These are phyloP conservation scores for Colletotrichum aenigma DNA, from an alignment of 2,329 filamentous ascomycete genomes.

Conservation along the genomic window DNA sequence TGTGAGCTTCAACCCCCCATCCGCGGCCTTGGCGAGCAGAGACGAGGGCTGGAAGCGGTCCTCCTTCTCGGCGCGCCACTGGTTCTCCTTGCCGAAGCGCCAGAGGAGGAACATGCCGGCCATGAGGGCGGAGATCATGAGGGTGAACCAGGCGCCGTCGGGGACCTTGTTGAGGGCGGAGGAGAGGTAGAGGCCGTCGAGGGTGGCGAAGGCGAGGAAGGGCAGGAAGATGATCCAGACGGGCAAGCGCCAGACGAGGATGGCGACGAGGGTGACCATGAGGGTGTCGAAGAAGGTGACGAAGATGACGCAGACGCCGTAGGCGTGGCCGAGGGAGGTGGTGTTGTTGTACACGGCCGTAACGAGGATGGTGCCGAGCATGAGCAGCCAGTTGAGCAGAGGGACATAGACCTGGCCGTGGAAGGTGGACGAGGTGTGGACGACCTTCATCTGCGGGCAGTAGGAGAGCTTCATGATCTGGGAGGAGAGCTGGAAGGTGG, in stretches of 20 bases:
- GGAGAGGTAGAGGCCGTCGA: constrained; percentile 74
- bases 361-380: constrained; percentile 77
- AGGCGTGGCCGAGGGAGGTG: constrained; percentile 73
- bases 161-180: constrained; percentile 76
- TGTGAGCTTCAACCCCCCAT: constrained; percentile 33
- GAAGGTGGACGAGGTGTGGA: constrained; percentile 72
- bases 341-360: constrained; percentile 78
- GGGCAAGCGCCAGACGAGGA: constrained; percentile 73
- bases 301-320: constrained; percentile 80
- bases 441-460: constrained; percentile 76
- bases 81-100: constrained; percentile 79
- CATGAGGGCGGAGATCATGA: constrained; percentile 67
- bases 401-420: constrained; percentile 81
- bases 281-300: constrained; percentile 81
- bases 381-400: constrained; percentile 76
- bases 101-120: constrained; percentile 73
- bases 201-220: constrained; percentile 66
- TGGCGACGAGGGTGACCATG: constrained; percentile 73
- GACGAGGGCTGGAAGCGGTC: constrained; percentile 59
- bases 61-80: constrained; percentile 72
- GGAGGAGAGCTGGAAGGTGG: constrained; percentile 70
- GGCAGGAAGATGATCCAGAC: constrained; percentile 63
- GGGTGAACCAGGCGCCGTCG: constrained; percentile 78
- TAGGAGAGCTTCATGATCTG: constrained; percentile 76
- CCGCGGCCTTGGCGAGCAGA: constrained; percentile 29